phyloP scores from a whole-genome alignment of 2,329 filamentous ascomycete genomes.

The Xylaria sp. region DNA sequence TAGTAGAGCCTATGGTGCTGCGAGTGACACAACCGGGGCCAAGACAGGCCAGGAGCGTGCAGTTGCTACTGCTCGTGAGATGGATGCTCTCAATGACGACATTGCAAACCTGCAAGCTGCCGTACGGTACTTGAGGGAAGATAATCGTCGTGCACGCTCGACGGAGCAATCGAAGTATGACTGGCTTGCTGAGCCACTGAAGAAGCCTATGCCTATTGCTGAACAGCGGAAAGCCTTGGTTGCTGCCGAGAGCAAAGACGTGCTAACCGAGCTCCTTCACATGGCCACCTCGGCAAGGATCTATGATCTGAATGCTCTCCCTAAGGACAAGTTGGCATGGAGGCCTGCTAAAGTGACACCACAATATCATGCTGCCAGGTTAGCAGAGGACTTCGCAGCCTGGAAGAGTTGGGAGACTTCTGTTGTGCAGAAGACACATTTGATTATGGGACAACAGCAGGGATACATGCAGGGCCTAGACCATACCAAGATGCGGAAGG shows the following conservation, averaged over 20 bases:
- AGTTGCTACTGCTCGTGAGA: conserved; percentile 76
- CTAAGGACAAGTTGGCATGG: conserved; percentile 73
- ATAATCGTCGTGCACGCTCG: conserved; percentile 71
- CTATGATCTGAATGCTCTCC: conserved; percentile 68
- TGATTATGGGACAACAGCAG: conserved; percentile 46
- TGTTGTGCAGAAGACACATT: conserved; percentile 63
- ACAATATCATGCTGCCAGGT: conserved; percentile 73
- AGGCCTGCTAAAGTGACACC: conserved; percentile 71
- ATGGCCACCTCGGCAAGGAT: conserved; percentile 67
- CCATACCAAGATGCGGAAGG: conserved; percentile 49
- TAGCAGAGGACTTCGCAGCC: conserved; percentile 72
- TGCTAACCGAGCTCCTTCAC: conserved; percentile 72
- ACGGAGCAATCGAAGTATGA: conserved; percentile 66
- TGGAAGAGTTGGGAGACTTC: conserved; percentile 70
- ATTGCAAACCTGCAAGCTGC: conserved; percentile 73
- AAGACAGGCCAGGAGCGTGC: conserved; percentile 73
- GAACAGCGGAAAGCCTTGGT: conserved; percentile 71
- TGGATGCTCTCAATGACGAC: conserved; percentile 77
- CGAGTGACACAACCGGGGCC: conserved; percentile 56
- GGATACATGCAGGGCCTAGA: conserved; percentile 42
- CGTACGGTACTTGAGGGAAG: conserved; percentile 74
- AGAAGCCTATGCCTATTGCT: conserved; percentile 60
- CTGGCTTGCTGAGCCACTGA: conserved; percentile 74
- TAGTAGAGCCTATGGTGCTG: conserved; percentile 65
- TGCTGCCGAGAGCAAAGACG: conserved; percentile 70